Evolutionary conservation across 1,139 yeast genomes (phyloP).

Genomic region (Saccharomyces hybrid): DNA sequence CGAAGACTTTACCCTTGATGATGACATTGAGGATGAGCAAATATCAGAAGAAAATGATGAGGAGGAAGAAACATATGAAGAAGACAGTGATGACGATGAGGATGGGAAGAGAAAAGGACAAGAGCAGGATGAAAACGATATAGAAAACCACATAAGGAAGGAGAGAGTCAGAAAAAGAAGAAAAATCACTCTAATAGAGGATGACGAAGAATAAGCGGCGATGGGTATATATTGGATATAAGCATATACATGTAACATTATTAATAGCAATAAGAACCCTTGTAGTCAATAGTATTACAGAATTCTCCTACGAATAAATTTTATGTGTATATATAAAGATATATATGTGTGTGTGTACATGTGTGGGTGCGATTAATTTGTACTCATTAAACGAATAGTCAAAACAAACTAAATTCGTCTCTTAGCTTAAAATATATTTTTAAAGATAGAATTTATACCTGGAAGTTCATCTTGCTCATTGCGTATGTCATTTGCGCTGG

Average conservation of each 20-base stretch:
- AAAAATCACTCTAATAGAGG: background rate
- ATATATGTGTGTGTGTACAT: background rate
- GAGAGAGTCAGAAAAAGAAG: conserved; percentile 3
- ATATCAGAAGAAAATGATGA: background rate
- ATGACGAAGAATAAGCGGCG: background rate
- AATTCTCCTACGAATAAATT: background rate
- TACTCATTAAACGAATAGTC: background rate
- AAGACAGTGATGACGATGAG: conserved; percentile 13
- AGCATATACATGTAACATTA: background rate
- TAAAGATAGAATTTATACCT: conserved; percentile 24
- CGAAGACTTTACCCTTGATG: background rate
- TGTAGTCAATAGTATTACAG: background rate
- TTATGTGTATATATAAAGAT: background rate
- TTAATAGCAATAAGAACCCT: background rate
- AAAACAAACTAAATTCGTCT: background rate
- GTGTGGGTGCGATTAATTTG: background rate
- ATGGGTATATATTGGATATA: background rate
- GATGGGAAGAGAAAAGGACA: conserved; percentile 17
- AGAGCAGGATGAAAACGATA: conserved; percentile 14
- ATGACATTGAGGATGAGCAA: background rate
- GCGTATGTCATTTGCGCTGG: background rate
- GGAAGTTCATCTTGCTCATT: conserved; percentile 12
- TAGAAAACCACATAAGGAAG: conserved; percentile 9
- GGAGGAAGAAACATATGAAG: conserved; percentile 7
- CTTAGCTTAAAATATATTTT: conserved; percentile 9